Evolutionary conservation across 1,284 basidiomycete genomes (phyloP), one percentile per base, ranked within the genome.

Genomic region (Irpex lacteus): DNA sequence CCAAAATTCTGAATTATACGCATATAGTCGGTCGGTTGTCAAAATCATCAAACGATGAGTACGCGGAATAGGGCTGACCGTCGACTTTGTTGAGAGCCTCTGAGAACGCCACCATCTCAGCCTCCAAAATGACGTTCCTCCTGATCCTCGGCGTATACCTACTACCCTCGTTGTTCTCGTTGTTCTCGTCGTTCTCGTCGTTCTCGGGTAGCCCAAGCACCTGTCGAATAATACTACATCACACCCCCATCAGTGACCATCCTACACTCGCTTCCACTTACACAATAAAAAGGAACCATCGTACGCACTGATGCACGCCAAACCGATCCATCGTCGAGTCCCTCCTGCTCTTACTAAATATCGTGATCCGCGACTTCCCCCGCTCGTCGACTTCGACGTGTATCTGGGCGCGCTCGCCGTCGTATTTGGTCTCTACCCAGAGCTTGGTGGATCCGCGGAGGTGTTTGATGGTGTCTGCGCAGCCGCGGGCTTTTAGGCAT

Each of bases 351-450:
- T 97, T 95, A 78, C 91, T 94, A 72, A 90, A 95, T 47, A 96
- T 92, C 1, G 78, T 87, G 63, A 96, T 88, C 8, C 76, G 77
- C 1, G 84, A 76, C 3, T 70, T 66, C 0, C 74, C 72, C 4
- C 77, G 73, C 3, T 71, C 70, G 9, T 72, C 67, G 3, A 88
- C 70, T 67, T 88, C 79, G 26, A 95, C 83, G 70, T 97, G 95
- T 34, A 96, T 93, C 72, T 97, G 95, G 64, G 87, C 91, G 71
- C 94, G 82, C 74, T 96, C 94, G 5, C 95, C 95, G 66, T 96
- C 95, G 73, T 95, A 95, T 75, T 97, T 96, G 1, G 87, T 93
- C 77, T 97, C 95, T 0, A 89, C 92, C 86, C 90, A 95, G 2
- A 94, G 78, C 57, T 72, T 75, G 4, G 80, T 73, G 1, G 81